A percentile compares a stretch with the other conserved stretches of the same genome.
These are phyloP conservation scores for Claviceps lovelessii DNA, from an alignment of 2,329 filamentous ascomycete genomes.

Conservation along the genomic window DNA sequence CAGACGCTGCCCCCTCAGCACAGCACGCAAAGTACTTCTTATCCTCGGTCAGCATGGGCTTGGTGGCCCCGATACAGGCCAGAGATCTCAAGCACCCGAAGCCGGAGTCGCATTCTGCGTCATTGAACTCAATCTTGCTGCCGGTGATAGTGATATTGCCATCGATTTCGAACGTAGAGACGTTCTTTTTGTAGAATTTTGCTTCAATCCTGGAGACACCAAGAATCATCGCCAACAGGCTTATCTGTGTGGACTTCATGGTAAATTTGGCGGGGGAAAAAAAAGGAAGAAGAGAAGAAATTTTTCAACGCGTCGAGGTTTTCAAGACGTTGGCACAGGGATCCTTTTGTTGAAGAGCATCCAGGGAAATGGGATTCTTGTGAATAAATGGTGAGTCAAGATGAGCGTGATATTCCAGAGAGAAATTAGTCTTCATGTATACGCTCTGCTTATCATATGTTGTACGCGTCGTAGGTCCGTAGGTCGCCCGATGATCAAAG, in stretches of 20 bases:
- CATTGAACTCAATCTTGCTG: conserved; percentile 6
- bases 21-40: conserved; percentile 8
- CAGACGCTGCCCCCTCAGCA: conserved; percentile 2
- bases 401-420: too few relatives aligned
- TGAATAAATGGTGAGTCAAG: too few relatives aligned
- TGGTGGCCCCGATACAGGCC: neutral
- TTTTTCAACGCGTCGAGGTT: too few relatives aligned
- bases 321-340: too few relatives aligned
- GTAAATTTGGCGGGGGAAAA: neutral
- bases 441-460: too few relatives aligned
- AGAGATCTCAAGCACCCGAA: conserved; percentile 4
- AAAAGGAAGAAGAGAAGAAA: too few relatives aligned
- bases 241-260: neutral
- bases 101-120: conserved; percentile 6
- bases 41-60: conserved; percentile 6
- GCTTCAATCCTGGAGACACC: conserved; percentile 4
- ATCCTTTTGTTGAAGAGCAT: too few relatives aligned
- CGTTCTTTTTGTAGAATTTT: conserved; percentile 6
- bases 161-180: conserved; percentile 5
- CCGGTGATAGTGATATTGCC: conserved; percentile 4
- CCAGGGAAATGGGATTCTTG: too few relatives aligned
- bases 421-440: too few relatives aligned
- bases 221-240: neutral
- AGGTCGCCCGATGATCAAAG: too few relatives aligned
- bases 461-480: too few relatives aligned